Evolutionary conservation across 805 yeast genomes (phyloP), one percentile per base, ranked within the genome.

Genomic region (Candida khao-thaluensis): DNA sequence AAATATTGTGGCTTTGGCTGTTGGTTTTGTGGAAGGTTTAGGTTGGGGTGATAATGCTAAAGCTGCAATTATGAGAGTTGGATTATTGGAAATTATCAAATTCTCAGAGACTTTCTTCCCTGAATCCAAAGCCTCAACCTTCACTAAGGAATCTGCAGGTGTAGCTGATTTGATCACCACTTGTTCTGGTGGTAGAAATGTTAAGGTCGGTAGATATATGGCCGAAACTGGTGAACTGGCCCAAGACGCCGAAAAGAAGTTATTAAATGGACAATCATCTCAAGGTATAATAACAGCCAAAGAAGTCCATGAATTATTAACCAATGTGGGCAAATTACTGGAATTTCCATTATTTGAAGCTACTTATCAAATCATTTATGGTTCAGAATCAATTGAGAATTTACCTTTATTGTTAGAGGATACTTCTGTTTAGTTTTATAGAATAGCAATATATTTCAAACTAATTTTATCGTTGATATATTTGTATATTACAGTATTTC

Each of bases 101-200:
- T 69, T 69, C 46, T 66, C 74, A 3, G 74, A 81, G 57, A 75
- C 74, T 52, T 91, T 86, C 68, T 62, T 69, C 48, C 72, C 72
- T 2, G 62, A 64, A 41, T 59, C 69, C 20, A 40, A 56, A 34
- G 47, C 60, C 25, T 43, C 60, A 29, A 69, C 74, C 17, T 69
- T 69, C 54, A 69, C 74, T 7, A 63, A 57, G 38, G 74, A 69
- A 50, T 60, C 69, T 25, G 72, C 72, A 11, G 74, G 74, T 52
- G 74, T 69, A 11, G 74, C 74, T 35, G 74, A 69, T 55, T 62
- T 69, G 48, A 69, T 69, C 53, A 69, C 74, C 36, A 68, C 74
- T 33, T 69, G 74, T 51, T 51, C 72, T 26, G 74, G 74, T 39
- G 74, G 74, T 34, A 64, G 74, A 59, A 69, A 69, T 53, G 73